Conservation (phyloP, 2,329 filamentous ascomycete species). For the Beauveria medogensis region DNA sequence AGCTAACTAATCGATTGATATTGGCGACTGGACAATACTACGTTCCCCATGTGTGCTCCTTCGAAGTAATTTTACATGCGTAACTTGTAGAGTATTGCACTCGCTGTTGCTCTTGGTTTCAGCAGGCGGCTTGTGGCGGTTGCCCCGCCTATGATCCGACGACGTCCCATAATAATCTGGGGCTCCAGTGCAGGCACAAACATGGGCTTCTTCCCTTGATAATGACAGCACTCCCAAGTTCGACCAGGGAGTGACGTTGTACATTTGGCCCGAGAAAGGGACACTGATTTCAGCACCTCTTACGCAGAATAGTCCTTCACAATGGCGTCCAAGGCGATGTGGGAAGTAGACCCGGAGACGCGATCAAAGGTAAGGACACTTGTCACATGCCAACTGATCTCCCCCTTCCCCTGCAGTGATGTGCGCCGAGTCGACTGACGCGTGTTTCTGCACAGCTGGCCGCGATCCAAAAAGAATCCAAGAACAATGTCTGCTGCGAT, state of each 20-base stretch:
- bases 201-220: background rate
- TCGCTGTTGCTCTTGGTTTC: background rate
- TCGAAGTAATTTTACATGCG: no score
- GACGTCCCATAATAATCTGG: constrained; percentile 11
- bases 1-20: constrained; percentile 1
- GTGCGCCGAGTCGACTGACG: constrained; percentile 12
- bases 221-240: background rate
- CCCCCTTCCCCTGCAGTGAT: constrained; percentile 1
- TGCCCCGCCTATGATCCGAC: constrained; percentile 10
- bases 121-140: background rate
- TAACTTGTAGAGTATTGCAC: background rate
- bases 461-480: constrained; percentile 80
- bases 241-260: background rate
- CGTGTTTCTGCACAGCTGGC: constrained; percentile 55
- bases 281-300: background rate
- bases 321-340: constrained; percentile 74
- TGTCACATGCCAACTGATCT: background rate
- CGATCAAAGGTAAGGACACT: constrained; percentile 66
- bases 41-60: background rate
- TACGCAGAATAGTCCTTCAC: constrained; percentile 13
- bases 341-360: constrained; percentile 98
- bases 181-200: background rate
- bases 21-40: background rate
- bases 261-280: background rate
- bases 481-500: constrained; percentile 88